phyloP scores from a whole-genome alignment of 352 stramenopile genomes.

The Phytophthora tentaculata region DNA sequence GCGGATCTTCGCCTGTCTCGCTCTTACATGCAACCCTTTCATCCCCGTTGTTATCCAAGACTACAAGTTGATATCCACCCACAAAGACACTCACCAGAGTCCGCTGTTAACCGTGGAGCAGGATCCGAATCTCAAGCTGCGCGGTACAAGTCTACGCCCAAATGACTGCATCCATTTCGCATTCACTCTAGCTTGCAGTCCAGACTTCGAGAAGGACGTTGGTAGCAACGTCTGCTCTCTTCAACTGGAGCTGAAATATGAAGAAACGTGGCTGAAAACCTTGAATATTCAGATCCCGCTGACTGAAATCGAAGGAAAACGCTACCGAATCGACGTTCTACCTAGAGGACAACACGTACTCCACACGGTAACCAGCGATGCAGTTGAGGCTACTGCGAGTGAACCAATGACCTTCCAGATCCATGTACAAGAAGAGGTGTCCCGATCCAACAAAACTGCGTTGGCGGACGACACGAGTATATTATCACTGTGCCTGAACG shows the following conservation, averaged over 20 bases:
- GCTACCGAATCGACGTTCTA: conserved; percentile 53
- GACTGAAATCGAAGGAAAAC: conserved; percentile 29
- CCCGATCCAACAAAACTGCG: conserved; percentile 10
- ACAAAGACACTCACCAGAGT: not conserved
- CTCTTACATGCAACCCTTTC: conserved; percentile 49
- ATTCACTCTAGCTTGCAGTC: conserved; percentile 41
- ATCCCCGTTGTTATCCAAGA: conserved; percentile 37
- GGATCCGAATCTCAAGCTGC: conserved; percentile 48
- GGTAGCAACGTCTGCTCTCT: conserved; percentile 22
- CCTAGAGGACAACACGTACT: conserved; percentile 22
- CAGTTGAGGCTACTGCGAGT: conserved; percentile 25
- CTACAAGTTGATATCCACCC: conserved; percentile 35
- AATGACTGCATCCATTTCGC: conserved; percentile 44
- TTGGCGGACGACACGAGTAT: conserved; percentile 1
- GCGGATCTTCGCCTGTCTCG: conserved; percentile 37
- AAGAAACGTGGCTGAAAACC: conserved; percentile 23
- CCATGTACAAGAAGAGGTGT: conserved; percentile 37
- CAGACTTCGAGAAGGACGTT: conserved; percentile 22
- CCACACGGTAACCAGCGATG: conserved; percentile 6
- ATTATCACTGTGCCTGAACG: conserved; percentile 58
- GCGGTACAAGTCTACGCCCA: conserved; percentile 37
- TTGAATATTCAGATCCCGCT: conserved; percentile 41
- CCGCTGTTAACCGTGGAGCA: conserved; percentile 23
- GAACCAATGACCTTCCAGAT: conserved; percentile 64
- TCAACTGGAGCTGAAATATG: conserved; percentile 24